phyloP scores from a whole-genome alignment of 2,329 filamentous ascomycete genomes.

The Cladophialophora immunda region DNA sequence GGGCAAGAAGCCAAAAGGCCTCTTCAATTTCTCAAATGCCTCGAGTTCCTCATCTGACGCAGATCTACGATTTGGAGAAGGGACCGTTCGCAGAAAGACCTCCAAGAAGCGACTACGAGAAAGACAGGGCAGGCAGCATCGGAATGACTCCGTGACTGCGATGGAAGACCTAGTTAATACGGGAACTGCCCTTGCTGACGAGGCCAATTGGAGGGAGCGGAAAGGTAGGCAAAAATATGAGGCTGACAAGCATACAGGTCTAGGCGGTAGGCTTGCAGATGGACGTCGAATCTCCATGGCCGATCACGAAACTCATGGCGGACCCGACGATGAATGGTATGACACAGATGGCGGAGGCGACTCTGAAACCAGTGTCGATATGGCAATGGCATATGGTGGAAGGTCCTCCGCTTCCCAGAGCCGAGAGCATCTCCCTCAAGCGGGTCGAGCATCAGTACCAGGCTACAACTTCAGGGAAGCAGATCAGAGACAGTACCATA shows the following conservation, averaged over 20 bases:
- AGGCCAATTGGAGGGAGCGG: slow-evolving; percentile 39
- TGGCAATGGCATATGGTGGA: slow-evolving; percentile 69
- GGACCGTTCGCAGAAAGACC: slow-evolving; percentile 52
- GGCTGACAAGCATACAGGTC: slow-evolving; percentile 36
- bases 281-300: slow-evolving; percentile 24
- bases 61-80: slow-evolving; percentile 73
- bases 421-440: slow-evolving; percentile 61
- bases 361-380: slow-evolving; percentile 62
- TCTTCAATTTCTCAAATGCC: slow-evolving; percentile 68
- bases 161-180: slow-evolving; percentile 59
- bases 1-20: slow-evolving; percentile 51
- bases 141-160: slow-evolving; percentile 54
- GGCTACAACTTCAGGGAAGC: slow-evolving; percentile 35
- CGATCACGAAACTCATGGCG: slow-evolving; percentile 30
- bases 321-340: slow-evolving; percentile 66
- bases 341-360: slow-evolving; percentile 64
- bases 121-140: slow-evolving; percentile 36
- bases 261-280: slow-evolving; percentile 3
- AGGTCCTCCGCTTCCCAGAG: slow-evolving; percentile 53
- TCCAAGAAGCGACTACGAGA: slow-evolving; percentile 44
- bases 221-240: slow-evolving; percentile 35
- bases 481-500: slow-evolving; percentile 24
- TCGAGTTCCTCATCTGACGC: slow-evolving; percentile 74
- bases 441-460: slow-evolving; percentile 54
- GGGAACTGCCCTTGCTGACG: slow-evolving; percentile 56